Evolutionary conservation across 2,329 filamentous ascomycete genomes (phyloP).

Genomic region (Chaetoscypha palmicola): DNA sequence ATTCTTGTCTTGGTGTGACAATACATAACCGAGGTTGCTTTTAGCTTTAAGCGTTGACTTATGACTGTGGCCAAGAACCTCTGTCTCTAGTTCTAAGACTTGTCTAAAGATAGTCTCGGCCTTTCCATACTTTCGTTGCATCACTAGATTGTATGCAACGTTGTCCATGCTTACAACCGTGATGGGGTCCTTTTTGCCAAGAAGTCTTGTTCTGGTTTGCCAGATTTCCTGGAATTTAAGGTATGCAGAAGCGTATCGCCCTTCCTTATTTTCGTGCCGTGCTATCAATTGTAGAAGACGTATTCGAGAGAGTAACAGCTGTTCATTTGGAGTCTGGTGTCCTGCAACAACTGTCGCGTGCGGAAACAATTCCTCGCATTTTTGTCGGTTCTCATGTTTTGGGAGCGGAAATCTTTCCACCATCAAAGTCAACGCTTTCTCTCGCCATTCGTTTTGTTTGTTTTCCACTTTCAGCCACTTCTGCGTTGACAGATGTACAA

Average conservation of each 20-base stretch:
- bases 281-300: background rate
- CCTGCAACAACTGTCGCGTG: background rate
- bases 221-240: background rate
- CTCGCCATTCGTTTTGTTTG: conserved; percentile 3
- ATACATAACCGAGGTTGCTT: conserved; percentile 18
- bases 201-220: background rate
- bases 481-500: conserved; percentile 17
- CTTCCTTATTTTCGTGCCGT: background rate
- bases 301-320: background rate
- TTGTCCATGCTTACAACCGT: conserved; percentile 18
- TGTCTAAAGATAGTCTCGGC: conserved; percentile 22
- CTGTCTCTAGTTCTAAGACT: conserved; percentile 13
- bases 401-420: conserved; percentile 5
- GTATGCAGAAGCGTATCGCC: background rate
- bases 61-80: conserved; percentile 20
- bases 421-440: conserved; percentile 13
- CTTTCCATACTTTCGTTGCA: conserved; percentile 18
- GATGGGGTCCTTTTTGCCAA: conserved; percentile 12
- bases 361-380: background rate
- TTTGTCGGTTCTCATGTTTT: background rate
- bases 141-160: conserved; percentile 8
- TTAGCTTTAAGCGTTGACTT: conserved; percentile 19
- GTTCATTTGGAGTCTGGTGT: background rate
- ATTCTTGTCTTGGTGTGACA: conserved; percentile 21
- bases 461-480: conserved; percentile 16